phyloP scores from a whole-genome alignment of 169 alveolate genomes.

The Haemoproteus tartakovskyi region DNA sequence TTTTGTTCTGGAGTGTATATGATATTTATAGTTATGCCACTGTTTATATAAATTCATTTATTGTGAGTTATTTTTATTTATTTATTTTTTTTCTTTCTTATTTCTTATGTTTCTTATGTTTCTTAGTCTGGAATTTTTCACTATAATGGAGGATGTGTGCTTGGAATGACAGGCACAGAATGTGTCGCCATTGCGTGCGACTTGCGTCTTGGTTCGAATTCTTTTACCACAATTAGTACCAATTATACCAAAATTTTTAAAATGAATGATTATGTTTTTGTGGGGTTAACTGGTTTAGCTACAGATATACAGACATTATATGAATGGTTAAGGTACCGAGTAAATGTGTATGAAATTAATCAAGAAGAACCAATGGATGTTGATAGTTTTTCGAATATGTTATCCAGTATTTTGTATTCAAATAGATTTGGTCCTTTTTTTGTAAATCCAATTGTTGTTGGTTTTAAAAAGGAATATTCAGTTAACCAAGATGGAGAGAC shows the following conservation, averaged over 20 bases:
- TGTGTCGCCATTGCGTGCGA: constrained; percentile 96
- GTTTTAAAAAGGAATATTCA: constrained; percentile 69
- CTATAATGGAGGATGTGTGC: constrained; percentile 94
- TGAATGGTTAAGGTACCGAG: constrained; percentile 83
- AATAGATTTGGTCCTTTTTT: constrained; percentile 91
- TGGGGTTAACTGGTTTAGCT: constrained; percentile 91
- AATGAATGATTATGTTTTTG: constrained; percentile 82
- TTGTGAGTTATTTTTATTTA: not conserved
- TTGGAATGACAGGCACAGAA: constrained; percentile 96
- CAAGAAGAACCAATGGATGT: constrained; percentile 89
- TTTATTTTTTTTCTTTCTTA: too few relatives aligned
- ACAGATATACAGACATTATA: constrained; percentile 91
- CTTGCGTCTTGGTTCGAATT: constrained; percentile 89
- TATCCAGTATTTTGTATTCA: constrained; percentile 86
- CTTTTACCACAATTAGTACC: constrained; percentile 84
- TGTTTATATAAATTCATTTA: too few relatives aligned
- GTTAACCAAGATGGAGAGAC: constrained; percentile 73
- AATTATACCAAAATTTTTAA: constrained; percentile 88
- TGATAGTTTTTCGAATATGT: constrained; percentile 86
- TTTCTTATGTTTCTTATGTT: not conserved
- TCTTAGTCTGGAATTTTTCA: constrained; percentile 76
- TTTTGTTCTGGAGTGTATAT: too few relatives aligned
- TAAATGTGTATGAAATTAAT: constrained; percentile 86
- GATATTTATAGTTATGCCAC: too few relatives aligned
- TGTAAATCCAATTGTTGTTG: constrained; percentile 91